Evolutionary conservation across 1,139 yeast genomes (phyloP), one percentile per base, ranked within the genome.

Genomic region (Candida tunisiensis): DNA sequence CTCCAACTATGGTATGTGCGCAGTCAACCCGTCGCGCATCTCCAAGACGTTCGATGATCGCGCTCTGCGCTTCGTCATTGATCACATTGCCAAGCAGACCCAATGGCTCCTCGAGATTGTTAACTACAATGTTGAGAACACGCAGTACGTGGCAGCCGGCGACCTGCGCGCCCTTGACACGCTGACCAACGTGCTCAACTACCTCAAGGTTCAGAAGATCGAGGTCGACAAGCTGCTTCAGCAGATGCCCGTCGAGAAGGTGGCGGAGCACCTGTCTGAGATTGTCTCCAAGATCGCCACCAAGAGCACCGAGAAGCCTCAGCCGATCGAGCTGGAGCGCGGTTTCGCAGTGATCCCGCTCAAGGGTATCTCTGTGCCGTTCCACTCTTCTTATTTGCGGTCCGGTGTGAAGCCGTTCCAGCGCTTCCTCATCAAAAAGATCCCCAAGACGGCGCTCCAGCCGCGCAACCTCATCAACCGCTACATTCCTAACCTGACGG

Each of bases 361-460:
- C 55, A 85, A 79, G 67, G 98, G 98, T 44, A 88, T 88, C 42
- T 82, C 94, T 16, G 99, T 88, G 49, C 99, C 99, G 36, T 88
- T 88, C 95, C 98, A 91, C 60, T 83, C 95, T 24, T 77, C 93
- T 19, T 88, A 91, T 63, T 69, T 88, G 62, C 78, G 88, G 68
- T 79, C 91, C 36, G 99, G 99, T 59, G 99, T 88, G 37, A 85
- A 83, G 60, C 98, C 98, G 45, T 88, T 88, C 83, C 85, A 88
- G 66, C 78, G 88, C 61, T 91, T 88, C 73, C 68, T 88, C 62
- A 74, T 75, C 53, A 88, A 83, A 75, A 88, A 88, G 71, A 79
- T 88, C 49, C 79, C 93, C 40, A 80, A 78, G 62, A 79, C 82
- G 41, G 92, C 94, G 28, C 91, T 88, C 41, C 85, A 88, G 62